phyloP scores from a whole-genome alignment of 352 stramenopile species.

The Phytophthora hybrid region DNA sequence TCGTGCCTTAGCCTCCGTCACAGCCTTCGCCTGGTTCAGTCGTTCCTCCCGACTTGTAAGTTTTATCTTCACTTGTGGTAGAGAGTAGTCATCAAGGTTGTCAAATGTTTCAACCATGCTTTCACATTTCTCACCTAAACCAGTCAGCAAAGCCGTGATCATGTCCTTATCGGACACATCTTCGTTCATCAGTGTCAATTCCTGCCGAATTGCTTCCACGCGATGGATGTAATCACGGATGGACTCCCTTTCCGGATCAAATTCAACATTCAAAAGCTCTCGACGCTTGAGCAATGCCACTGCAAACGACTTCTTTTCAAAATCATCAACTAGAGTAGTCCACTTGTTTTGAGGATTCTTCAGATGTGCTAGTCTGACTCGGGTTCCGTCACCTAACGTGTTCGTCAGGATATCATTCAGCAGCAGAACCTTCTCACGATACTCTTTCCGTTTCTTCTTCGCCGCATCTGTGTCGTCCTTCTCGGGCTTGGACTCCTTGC shows the following conservation, averaged over 20 bases:
- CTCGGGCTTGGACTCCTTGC: conserved; percentile 10
- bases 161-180: conserved; percentile 1
- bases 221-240: conserved; percentile 12
- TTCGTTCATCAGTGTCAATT: conserved; percentile 1
- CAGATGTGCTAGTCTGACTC: conserved; percentile 19
- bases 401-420: conserved; percentile 27
- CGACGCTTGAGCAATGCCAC: conserved; percentile 8
- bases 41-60: conserved; percentile 5
- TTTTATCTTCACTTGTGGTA: conserved; percentile 16
- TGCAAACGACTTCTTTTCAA: conserved; percentile 23
- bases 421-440: conserved; percentile 7
- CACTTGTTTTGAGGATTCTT: conserved; percentile 18
- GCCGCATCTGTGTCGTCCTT: background rate
- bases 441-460: conserved; percentile 9
- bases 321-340: conserved; percentile 19
- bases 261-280: conserved; percentile 7
- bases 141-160: conserved; percentile 5
- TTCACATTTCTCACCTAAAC: conserved; percentile 3
- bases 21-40: conserved; percentile 1
- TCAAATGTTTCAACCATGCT: conserved; percentile 7
- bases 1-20: background rate
- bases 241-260: background rate
- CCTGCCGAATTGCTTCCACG: conserved; percentile 7
- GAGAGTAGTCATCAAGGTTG: conserved; percentile 7
- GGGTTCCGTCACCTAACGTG: conserved; percentile 19